Evolutionary conservation across 2,329 filamentous ascomycete species (phyloP), one percentile per base, ranked within the genome.

Genomic region (Colletotrichum chrysophilum): DNA sequence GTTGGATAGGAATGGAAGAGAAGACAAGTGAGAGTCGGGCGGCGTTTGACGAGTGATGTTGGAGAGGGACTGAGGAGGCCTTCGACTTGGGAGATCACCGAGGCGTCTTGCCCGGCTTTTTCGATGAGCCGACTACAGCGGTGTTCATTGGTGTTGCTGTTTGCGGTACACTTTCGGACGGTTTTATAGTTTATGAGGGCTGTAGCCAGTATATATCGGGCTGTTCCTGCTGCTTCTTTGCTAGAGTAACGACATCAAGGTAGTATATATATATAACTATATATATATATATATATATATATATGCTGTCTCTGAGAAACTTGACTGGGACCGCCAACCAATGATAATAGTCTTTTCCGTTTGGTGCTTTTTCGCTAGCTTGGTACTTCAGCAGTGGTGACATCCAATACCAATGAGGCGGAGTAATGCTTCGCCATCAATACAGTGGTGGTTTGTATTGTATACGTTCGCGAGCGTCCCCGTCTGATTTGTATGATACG

Each of bases 131-230:
- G 34, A 36, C 34, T 13, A 14, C 34, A 13, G 34, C 34, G 34
- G 12, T 36, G 34, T 36, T 7, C 7, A 18, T 38, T 43, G 9
- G 10, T 7, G 1, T 48, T 48, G 43, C 43, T 21, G 43, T 21
- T 2, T 3, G 4, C 18, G n/a, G 4, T 13, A 1, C 3, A 2
- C 1, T 1, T 48, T 21, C 9, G 9, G 38, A 10, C 9, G 5
- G 5, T 1, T 48, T 48, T 48, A n/a, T n/a, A 12, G 18, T n/a
- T 18, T 4, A 4, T 18, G 38, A 48, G 43, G 18, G 5, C 7
- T 3, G 43, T 48, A 48, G 43, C 43, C 3, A 13, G 43, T 48
- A n/a, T 6, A 5, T 48, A 5, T 3, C n/a, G 43, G 10, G n/a
- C 43, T 48, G 43, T 3, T 48, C 2, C 5, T 48, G 43, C 4